Percentiles rank a stretch among this genome's conserved stretches.
Conservation (phyloP, 805 yeast genomes). For the Pachysolen tannophilus region DNA sequence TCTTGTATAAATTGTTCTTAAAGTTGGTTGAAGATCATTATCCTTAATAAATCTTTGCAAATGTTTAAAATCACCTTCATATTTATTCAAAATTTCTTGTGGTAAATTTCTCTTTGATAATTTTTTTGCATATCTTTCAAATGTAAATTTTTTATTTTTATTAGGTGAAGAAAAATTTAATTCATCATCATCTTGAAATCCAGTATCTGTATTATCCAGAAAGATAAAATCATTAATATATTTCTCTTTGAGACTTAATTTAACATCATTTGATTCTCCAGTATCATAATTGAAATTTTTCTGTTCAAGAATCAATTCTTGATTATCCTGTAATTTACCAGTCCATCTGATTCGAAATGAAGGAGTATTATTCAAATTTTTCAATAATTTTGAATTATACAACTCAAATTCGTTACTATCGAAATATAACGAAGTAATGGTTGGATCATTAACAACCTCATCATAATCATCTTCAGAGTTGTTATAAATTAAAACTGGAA, state of each 20-base stretch:
- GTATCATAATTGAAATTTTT: conserved; percentile 55
- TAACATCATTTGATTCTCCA: conserved; percentile 42
- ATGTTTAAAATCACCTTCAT: conserved; percentile 46
- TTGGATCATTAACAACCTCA: conserved; percentile 53
- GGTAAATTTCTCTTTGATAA: conserved; percentile 56
- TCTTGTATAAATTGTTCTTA: conserved; percentile 82
- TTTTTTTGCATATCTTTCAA: conserved; percentile 48
- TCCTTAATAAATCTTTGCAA: conserved; percentile 57
- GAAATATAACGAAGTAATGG: conserved; percentile 78
- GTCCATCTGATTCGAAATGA: conserved; percentile 87
- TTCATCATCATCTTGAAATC: not conserved
- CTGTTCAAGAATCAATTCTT: conserved; percentile 58
- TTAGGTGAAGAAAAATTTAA: conserved; percentile 17
- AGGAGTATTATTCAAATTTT: conserved; percentile 49
- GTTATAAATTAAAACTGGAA: conserved; percentile 81
- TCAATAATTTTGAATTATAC: conserved; percentile 76
- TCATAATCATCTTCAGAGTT: conserved; percentile 42
- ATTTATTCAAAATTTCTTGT: conserved; percentile 40
- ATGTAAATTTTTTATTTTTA: conserved; percentile 15
- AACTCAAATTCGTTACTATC: conserved; percentile 79
- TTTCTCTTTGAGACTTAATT: conserved; percentile 71
- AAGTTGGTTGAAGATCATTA: conserved; percentile 69
- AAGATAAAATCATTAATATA: conserved; percentile 64
- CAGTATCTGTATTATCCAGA: not conserved
- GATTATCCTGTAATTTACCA: conserved; percentile 69